Conservation (phyloP, 305 asterid genomes). For the Andrographis paniculata region DNA sequence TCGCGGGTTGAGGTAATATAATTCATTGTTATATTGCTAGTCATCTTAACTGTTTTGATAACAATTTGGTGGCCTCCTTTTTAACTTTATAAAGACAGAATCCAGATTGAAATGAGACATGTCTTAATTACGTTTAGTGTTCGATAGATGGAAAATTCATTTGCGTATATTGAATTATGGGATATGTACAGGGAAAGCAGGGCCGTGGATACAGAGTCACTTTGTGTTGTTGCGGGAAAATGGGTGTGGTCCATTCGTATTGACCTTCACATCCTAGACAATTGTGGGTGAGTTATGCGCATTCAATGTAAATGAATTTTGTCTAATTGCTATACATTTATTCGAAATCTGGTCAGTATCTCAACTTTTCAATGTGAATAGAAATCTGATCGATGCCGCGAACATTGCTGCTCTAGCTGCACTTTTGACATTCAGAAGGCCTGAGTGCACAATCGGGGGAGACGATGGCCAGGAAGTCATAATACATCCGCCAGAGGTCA, state of each 20-base stretch:
- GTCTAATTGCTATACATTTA: no score
- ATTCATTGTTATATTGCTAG: no score
- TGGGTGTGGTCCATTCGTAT: constrained; percentile 90
- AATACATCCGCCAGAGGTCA: constrained; percentile 73
- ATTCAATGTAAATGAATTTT: no score
- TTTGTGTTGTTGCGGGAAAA: constrained; percentile 88
- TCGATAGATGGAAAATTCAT: no score
- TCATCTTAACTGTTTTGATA: not conserved
- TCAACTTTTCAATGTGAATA: constrained; percentile 23
- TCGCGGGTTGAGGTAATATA: constrained; percentile 81
- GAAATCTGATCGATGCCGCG: constrained; percentile 95
- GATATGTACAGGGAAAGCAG: constrained; percentile 74
- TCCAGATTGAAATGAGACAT: no score
- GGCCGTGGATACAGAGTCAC: constrained; percentile 91
- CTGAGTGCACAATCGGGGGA: constrained; percentile 82
- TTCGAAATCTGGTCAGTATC: not conserved
- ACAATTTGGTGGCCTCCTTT: not conserved
- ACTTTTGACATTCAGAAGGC: constrained; percentile 81
- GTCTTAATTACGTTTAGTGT: no score
- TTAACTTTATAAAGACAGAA: constrained; percentile 5
- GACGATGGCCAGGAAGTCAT: constrained; percentile 80
- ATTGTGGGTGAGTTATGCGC: constrained; percentile 69
- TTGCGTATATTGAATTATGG: constrained; percentile 14
- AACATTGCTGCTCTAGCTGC: constrained; percentile 93
- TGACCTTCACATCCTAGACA: constrained; percentile 86